Percentiles rank a stretch among this genome's conserved stretches.
These are phyloP conservation scores for Hamiltosporidium tvaerminnensis DNA, from an alignment of 371 early-diverging fungal genomes.

Conservation along the genomic window DNA sequence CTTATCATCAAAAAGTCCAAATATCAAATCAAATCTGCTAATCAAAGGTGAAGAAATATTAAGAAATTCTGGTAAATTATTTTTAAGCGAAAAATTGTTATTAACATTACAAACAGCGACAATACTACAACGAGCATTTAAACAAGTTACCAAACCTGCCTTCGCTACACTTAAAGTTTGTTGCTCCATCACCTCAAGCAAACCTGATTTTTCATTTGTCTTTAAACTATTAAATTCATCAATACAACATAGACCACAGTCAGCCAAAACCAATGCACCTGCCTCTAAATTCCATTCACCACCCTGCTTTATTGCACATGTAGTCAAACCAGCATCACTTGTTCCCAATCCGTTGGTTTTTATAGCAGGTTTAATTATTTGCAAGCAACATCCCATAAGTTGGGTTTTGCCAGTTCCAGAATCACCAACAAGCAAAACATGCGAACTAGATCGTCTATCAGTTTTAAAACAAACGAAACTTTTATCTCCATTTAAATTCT, in stretches of 20 bases:
- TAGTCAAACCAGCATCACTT: constrained; percentile 63
- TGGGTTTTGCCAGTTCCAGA: constrained; percentile 70
- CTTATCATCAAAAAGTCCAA: constrained; percentile 73
- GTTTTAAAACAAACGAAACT: neutral
- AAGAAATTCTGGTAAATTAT: constrained; percentile 76
- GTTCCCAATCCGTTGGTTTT: constrained; percentile 67
- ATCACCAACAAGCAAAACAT: constrained; percentile 64
- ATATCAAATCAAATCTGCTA: constrained; percentile 83
- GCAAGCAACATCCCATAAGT: constrained; percentile 56
- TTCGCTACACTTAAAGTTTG: constrained; percentile 59
- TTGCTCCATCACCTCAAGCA: constrained; percentile 99
- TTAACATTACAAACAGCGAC: constrained; percentile 92
- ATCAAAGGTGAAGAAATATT: constrained; percentile 62
- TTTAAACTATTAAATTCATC: constrained; percentile 74
- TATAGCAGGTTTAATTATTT: constrained; percentile 79
- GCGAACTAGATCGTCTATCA: neutral
- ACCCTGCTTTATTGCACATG: constrained; percentile 58
- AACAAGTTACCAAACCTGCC: constrained; percentile 92
- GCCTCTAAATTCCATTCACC: constrained; percentile 62
- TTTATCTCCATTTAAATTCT: neutral
- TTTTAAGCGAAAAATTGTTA: constrained; percentile 66
- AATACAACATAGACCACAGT: constrained; percentile 62
- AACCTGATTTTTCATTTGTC: constrained; percentile 74
- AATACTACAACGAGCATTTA: constrained; percentile 92
- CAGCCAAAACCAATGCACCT: constrained; percentile 62